phyloP scores from a whole-genome alignment of 139 green algal genomes.

The Asterochloris erici region DNA sequence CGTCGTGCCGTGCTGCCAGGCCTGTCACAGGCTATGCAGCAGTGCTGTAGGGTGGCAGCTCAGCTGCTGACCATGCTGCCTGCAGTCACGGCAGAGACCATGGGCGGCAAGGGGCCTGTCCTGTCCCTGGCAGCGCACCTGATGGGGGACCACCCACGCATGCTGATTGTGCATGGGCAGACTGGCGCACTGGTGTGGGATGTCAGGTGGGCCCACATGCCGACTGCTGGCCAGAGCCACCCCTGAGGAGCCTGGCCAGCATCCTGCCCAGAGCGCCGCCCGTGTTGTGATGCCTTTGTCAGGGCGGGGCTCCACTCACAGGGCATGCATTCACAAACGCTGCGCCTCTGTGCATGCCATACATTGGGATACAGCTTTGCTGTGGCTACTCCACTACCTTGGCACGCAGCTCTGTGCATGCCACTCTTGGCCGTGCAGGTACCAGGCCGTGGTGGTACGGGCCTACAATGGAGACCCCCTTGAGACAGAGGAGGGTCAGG shows the following conservation, averaged over 20 bases:
- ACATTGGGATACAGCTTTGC: too few species aligned
- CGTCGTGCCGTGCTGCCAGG: too few species aligned
- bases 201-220: conserved; percentile 19
- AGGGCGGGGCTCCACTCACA: too few species aligned
- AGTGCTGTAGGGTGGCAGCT: too few species aligned
- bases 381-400: too few species aligned
- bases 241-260: background rate
- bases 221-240: background rate
- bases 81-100: conserved; percentile 36
- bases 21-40: too few species aligned
- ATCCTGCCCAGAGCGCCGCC: too few species aligned
- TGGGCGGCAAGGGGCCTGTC: conserved; percentile 27
- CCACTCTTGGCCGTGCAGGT: conserved; percentile 2
- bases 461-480: background rate
- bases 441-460: conserved; percentile 11
- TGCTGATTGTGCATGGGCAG: conserved; percentile 39
- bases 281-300: too few species aligned
- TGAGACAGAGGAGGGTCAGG: background rate
- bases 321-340: too few species aligned
- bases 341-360: too few species aligned
- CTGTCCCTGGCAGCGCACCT: conserved; percentile 18
- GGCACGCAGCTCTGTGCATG: too few species aligned
- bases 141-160: background rate
- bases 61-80: too few species aligned
- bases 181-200: conserved; percentile 45